Base-by-base conservation (phyloP, 75 land plant species). In the Picea glauca region DNA sequence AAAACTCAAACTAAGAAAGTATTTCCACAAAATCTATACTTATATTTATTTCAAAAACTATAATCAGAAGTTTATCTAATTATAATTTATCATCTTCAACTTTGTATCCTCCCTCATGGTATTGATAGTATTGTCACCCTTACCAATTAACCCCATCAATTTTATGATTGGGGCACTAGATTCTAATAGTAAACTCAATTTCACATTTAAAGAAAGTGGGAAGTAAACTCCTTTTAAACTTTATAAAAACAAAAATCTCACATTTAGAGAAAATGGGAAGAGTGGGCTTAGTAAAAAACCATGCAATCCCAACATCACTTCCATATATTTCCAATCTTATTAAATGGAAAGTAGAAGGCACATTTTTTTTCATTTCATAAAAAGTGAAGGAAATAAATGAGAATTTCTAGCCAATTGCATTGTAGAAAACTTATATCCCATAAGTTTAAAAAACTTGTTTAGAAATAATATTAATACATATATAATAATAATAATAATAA, bases 71-170 rank as follows among this genome's bases (percentile, higher is more conserved):
- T 60, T 94, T 98, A 62, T 94, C 92, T 58, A 82, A 77, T 60
- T 87, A 78, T 15, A 58, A 70, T 70, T 90, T 87, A 18, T 80
- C 83, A 76, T 97, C 99, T 75, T 89, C 87, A 59, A 97, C 90
- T n/a, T n/a, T n/a, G n/a, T n/a, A n/a, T n/a, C n/a, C 79, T 93
- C 88, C 77, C 99, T 88, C 56, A 97, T 65, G 77, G 79, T 84
- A 60, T 90, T 91, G 26, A 94, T 97, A 11, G 94, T 87, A 56
- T 80, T 82, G 3, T 98, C 99, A 23, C 95, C 93, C 58, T 91
- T 94, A 14, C 99, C 99, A 83, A 97, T 97, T 76, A 97, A 0
- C 89, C 61, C 93, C 90, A 2, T 98, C 99, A 86, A 97, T 97
- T 58, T 90, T 93, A 57, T 91, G 90, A 76, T 88, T 88, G 7